Evolutionary conservation across 2,329 filamentous ascomycete species (phyloP).

Genomic region (Ophiosphaerella narmari): DNA sequence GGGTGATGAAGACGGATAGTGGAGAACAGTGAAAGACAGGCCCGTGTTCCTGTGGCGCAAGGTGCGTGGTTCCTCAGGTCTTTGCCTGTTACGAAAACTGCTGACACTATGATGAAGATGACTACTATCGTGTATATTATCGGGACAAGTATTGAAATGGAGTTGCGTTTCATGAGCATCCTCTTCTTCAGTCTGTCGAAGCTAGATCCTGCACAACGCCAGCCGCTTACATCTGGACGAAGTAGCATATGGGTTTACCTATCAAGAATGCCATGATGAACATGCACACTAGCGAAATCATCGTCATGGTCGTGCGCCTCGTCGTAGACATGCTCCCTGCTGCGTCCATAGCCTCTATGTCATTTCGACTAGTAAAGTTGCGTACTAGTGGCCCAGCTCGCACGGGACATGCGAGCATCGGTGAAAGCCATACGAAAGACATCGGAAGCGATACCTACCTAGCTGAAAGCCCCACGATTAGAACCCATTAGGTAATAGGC

Average conservation of each 20-base stretch:
- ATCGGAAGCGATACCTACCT: too few species aligned
- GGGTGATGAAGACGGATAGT: slow-evolving; percentile 42
- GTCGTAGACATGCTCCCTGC: too few species aligned
- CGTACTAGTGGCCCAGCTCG: too few species aligned
- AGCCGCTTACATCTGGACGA: not conserved
- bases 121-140: slow-evolving; percentile 21
- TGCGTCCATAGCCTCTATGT: too few species aligned
- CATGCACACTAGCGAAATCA: too few species aligned
- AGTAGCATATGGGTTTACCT: too few species aligned
- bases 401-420: too few species aligned
- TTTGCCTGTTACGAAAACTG: slow-evolving; percentile 35
- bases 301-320: too few species aligned
- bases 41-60: slow-evolving; percentile 41
- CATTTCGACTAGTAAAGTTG: not conserved
- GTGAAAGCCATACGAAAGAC: too few species aligned
- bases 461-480: too few species aligned
- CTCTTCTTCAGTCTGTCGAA: slow-evolving; percentile 9
- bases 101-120: slow-evolving; percentile 20
- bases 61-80: slow-evolving; percentile 27
- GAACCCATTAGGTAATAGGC: too few species aligned
- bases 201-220: not conserved
- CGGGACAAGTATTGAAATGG: slow-evolving; percentile 21
- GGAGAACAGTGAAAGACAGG: slow-evolving; percentile 46
- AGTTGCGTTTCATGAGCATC: slow-evolving; percentile 15
- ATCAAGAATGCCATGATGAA: too few species aligned